phyloP scores from a whole-genome alignment of 805 yeast species.

The Kurtzmaniella fragi region DNA sequence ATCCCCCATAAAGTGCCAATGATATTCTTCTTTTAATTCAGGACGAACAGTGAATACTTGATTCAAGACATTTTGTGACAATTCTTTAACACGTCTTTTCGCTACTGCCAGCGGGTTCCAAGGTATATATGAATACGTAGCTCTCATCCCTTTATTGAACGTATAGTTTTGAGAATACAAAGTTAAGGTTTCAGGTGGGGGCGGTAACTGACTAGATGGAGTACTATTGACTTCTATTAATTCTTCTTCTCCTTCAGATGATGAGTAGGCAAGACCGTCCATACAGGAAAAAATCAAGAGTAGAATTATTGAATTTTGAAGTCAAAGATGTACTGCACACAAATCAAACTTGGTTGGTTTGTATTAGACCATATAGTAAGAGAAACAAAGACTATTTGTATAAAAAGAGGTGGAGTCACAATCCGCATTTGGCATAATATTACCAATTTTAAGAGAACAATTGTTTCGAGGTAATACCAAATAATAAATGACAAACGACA shows the following conservation, averaged over 20 bases:
- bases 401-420: too few species aligned
- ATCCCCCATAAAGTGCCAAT: constrained; percentile 8
- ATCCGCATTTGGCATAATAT: too few species aligned
- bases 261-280: constrained; percentile 6
- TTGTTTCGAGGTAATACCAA: too few species aligned
- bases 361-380: too few species aligned
- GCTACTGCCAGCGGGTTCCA: constrained; percentile 11
- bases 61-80: constrained; percentile 5
- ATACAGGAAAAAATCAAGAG: constrained; percentile 1
- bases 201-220: neutral
- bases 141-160: constrained; percentile 6
- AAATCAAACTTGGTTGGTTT: too few species aligned
- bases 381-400: too few species aligned
- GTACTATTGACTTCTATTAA: neutral
- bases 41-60: constrained; percentile 4
- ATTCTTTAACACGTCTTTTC: constrained; percentile 6
- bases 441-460: too few species aligned
- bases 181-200: constrained; percentile 2
- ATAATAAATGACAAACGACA: too few species aligned
- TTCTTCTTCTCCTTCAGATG: constrained; percentile 6
- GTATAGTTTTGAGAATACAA: constrained; percentile 11
- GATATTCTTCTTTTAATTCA: constrained; percentile 3
- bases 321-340: too few species aligned
- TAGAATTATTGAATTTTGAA: too few species aligned
- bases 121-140: constrained; percentile 8